Percentiles rank a stretch among this genome's conserved stretches.
phyloP scores from a whole-genome alignment of 2,329 filamentous ascomycete genomes.

The Stemphylium vesicarium region DNA sequence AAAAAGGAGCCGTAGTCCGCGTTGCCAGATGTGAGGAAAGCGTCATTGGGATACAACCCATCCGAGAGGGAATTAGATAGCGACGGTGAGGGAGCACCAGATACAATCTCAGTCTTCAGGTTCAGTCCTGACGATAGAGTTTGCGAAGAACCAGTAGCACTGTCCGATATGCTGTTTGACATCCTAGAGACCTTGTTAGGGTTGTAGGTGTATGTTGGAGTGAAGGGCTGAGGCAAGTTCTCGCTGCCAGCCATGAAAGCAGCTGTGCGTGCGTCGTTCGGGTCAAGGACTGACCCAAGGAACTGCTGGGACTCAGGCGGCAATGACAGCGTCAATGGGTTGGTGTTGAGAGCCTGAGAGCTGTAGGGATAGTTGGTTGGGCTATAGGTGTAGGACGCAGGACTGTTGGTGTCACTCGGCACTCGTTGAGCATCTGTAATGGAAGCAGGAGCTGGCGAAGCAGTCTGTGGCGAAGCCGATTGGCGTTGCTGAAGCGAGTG shows the following conservation, averaged over 20 bases:
- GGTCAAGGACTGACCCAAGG: constrained; percentile 55
- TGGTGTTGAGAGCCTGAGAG: constrained; percentile 42
- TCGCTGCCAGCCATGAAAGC: constrained; percentile 56
- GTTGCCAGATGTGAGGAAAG: constrained; percentile 30
- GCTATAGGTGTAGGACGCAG: constrained; percentile 29
- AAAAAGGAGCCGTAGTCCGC: constrained; percentile 30
- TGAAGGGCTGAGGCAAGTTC: constrained; percentile 47
- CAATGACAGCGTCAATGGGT: constrained; percentile 58
- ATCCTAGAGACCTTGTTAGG: constrained; percentile 48
- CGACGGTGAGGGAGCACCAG: constrained; percentile 22
- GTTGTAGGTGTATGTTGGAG: constrained; percentile 54
- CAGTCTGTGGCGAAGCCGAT: constrained; percentile 32
- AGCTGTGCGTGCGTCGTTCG: constrained; percentile 53
- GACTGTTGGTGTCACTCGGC: constrained; percentile 28
- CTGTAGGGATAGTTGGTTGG: constrained; percentile 32
- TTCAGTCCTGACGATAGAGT: constrained; percentile 50
- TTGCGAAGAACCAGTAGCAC: constrained; percentile 47
- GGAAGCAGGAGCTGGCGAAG: constrained; percentile 27
- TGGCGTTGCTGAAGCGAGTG: constrained; percentile 25
- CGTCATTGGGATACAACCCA: constrained; percentile 24
- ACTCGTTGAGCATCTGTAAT: constrained; percentile 31
- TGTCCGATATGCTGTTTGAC: constrained; percentile 27
- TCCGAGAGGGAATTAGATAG: constrained; percentile 30
- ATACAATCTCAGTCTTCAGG: constrained; percentile 24
- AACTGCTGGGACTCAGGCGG: constrained; percentile 62